These are phyloP conservation scores for Cubamyces sp. DNA, from an alignment of 768 basidiomycete species.

Conservation along the genomic window DNA sequence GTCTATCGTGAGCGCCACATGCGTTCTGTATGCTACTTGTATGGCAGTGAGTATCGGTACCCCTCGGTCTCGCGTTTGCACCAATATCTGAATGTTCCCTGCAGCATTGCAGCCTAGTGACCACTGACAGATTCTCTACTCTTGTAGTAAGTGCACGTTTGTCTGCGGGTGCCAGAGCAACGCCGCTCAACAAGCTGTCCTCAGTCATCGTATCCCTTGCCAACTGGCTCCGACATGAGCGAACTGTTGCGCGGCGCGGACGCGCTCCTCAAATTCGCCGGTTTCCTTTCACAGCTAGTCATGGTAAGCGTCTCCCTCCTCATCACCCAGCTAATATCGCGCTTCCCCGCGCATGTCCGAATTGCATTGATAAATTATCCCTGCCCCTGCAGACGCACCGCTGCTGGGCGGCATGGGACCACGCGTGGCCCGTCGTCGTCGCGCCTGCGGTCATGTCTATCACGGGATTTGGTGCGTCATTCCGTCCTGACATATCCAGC, in stretches of 20 bases:
- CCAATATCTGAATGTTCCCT: background rate
- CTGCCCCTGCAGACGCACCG: conserved; percentile 17
- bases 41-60: conserved; percentile 18
- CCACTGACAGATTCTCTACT: conserved; percentile 14
- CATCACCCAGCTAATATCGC: background rate
- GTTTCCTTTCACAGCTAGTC: conserved; percentile 16
- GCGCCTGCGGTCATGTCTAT: conserved; percentile 9
- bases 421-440: background rate
- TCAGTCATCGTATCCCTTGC: conserved; percentile 12
- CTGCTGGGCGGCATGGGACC: conserved; percentile 24
- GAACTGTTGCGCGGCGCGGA: conserved; percentile 14
- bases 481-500: background rate
- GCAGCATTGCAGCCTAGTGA: conserved; percentile 19
- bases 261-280: conserved; percentile 4
- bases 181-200: background rate
- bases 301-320: background rate
- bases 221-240: conserved; percentile 15
- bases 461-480: conserved; percentile 15
- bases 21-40: conserved; percentile 3
- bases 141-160: conserved; percentile 6
- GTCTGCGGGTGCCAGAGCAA: too few relatives aligned
- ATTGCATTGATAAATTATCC: background rate
- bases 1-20: background rate
- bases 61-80: background rate
- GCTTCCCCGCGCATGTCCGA: background rate